Evolutionary conservation across 345 rosid genomes (phyloP), one percentile per base, ranked within the genome.

Genomic region (Hibiscus mutabilis): DNA sequence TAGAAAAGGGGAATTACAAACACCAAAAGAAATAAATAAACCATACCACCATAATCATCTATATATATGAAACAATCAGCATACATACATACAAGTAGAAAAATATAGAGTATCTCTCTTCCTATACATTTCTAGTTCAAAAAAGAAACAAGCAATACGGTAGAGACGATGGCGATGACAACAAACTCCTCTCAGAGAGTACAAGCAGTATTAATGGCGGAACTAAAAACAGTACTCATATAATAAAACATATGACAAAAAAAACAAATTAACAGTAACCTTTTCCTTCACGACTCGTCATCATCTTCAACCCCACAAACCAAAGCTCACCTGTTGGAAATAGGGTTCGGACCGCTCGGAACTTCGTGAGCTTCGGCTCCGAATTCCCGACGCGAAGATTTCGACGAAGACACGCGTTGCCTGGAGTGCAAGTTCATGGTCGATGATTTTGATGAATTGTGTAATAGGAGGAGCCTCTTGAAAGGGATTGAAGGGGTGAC

Each of bases 341-440:
- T 90, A 65, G 98, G 98, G 83, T 92, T 90, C 37, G 98, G 96
- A 58, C 96, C 98, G 47, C 98, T 92, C 0, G 96, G 98, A 71
- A 92, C 98, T 73, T 90, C 92, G 77, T 92, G 98, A 51, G 84
- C 92, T 6, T 77, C 83, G 18, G 82, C 89, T 57, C 81, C 85
- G 65, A 85, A 82, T 75, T 80, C 75, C 47, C 68, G 74, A 22
- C 78, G 74, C 71, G 73, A 77, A 44, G 78, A 31, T 49, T 78
- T 78, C n/a, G 46, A 10, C 2, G 74, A 76, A 40, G 77, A 77
- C 51, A 70, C 24, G 18, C 72, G 47, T 31, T 73, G 73, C 59
- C 80, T 67, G 5, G 89, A 85, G 66, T 18, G 24, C 1, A 18
- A 53, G 24, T 80, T 80, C 80, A 71, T 72, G 31, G 84, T 69